Conservation (phyloP, 768 basidiomycete species). For the Candolleomyces efflorescens region DNA sequence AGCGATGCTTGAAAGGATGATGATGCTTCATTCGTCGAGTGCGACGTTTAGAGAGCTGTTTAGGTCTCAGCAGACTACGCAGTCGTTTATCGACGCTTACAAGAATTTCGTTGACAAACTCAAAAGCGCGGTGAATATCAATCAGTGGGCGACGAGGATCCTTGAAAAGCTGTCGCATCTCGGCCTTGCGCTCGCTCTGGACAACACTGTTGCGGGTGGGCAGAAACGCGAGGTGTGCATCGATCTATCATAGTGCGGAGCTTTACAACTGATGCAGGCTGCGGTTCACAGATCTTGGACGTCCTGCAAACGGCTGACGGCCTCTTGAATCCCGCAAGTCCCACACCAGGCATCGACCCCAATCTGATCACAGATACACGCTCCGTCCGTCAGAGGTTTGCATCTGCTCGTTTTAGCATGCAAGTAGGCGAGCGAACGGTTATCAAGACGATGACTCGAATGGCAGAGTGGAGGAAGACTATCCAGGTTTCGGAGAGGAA, state of each 20-base stretch:
- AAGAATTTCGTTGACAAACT: slow-evolving; percentile 48
- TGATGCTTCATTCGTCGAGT: slow-evolving; percentile 62
- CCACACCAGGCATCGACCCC: slow-evolving; percentile 50
- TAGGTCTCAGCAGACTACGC: slow-evolving; percentile 65
- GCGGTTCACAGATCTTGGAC: slow-evolving; percentile 49
- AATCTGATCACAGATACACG: slow-evolving; percentile 47
- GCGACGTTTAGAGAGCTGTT: slow-evolving; percentile 69
- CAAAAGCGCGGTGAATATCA: slow-evolving; percentile 31
- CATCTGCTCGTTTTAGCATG: slow-evolving; percentile 55
- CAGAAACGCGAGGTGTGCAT: slow-evolving; percentile 74
- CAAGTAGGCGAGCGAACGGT: slow-evolving; percentile 61
- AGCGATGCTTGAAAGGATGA: slow-evolving; percentile 61
- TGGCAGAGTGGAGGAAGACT: slow-evolving; percentile 70
- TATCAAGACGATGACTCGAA: slow-evolving; percentile 56
- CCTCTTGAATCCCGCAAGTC: slow-evolving; percentile 45
- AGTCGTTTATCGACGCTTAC: slow-evolving; percentile 63
- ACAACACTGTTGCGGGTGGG: slow-evolving; percentile 51
- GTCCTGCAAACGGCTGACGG: slow-evolving; percentile 49
- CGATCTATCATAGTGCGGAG: slow-evolving; percentile 54
- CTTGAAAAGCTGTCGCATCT: slow-evolving; percentile 71
- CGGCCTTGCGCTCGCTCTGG: slow-evolving; percentile 62
- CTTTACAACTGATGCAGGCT: not conserved
- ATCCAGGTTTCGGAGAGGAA: slow-evolving; percentile 69
- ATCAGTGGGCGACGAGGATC: slow-evolving; percentile 45
- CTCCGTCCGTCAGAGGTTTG: slow-evolving; percentile 47